Percentiles rank a stretch among this genome's conserved stretches.
Conservation (phyloP, 2,329 filamentous ascomycete genomes). For the Penicillium oxalicum region DNA sequence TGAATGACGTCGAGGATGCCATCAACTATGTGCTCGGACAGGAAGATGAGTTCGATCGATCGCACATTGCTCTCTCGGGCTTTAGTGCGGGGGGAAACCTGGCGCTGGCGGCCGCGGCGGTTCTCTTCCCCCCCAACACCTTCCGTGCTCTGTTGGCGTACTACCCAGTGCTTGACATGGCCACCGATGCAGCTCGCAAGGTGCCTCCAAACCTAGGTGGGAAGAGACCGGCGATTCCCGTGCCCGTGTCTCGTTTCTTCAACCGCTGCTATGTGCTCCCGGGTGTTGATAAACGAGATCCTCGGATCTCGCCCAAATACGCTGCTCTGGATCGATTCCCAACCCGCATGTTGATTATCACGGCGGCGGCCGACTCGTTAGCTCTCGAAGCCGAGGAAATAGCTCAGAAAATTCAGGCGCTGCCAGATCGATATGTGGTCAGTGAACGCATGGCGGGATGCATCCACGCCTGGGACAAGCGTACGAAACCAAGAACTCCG, state of each 20-base stretch:
- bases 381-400: constrained; percentile 28
- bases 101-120: constrained; percentile 29
- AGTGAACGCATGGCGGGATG: constrained; percentile 31
- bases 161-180: constrained; percentile 27
- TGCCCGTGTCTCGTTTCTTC: constrained; percentile 24
- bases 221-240: constrained; percentile 18
- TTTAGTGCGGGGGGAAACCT: constrained; percentile 43
- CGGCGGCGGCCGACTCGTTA: constrained; percentile 25
- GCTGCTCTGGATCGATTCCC: constrained; percentile 24
- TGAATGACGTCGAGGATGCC: constrained; percentile 38
- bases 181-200: constrained; percentile 15
- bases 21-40: constrained; percentile 33
- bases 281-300: constrained; percentile 23
- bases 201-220: constrained; percentile 16
- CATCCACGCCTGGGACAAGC: constrained; percentile 39
- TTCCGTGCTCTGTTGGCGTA: constrained; percentile 31
- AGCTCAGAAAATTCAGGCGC: constrained; percentile 19
- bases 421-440: constrained; percentile 21
- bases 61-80: constrained; percentile 33
- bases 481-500: constrained; percentile 21
- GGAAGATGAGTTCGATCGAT: constrained; percentile 29
- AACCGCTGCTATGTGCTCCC: constrained; percentile 25
- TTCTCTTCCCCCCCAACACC: constrained; percentile 25
- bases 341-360: constrained; percentile 27
- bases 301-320: constrained; percentile 29